phyloP scores from a whole-genome alignment of 331 rosid species.

The Pyracantha coccinea region DNA sequence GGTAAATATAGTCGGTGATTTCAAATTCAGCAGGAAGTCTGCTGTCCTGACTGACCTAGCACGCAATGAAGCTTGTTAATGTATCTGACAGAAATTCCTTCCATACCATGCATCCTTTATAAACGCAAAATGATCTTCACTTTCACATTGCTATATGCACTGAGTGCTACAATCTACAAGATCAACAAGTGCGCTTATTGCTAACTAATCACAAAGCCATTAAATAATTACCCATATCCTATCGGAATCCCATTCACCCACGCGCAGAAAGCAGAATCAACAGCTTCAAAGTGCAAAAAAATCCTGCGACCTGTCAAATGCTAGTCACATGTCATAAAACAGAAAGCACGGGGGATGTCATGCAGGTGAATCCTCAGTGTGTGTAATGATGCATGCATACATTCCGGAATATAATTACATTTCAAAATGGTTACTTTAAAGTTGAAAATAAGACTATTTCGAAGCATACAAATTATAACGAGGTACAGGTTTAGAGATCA shows the following conservation, averaged over 20 bases:
- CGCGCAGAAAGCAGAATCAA: conserved; percentile 89
- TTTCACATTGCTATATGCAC: neutral
- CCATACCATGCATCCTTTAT: neutral
- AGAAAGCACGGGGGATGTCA: too few relatives aligned
- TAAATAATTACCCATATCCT: conserved; percentile 67
- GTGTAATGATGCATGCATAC: too few relatives aligned
- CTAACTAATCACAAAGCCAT: neutral
- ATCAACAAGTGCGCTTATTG: neutral
- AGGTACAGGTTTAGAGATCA: neutral
- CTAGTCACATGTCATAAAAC: conserved; percentile 2
- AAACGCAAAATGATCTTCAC: neutral
- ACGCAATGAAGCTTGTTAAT: conserved; percentile 28
- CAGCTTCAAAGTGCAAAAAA: conserved; percentile 91
- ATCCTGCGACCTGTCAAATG: conserved; percentile 74
- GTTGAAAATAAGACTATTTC: neutral
- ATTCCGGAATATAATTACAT: too few relatives aligned
- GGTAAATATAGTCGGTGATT: conserved; percentile 76
- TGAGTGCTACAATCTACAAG: neutral
- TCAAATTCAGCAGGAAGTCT: conserved; percentile 95
- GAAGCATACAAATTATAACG: neutral
- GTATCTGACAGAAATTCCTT: neutral
- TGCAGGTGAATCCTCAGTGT: too few relatives aligned
- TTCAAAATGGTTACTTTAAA: neutral
- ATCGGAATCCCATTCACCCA: conserved; percentile 85
- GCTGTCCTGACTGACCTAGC: conserved; percentile 89